Percentiles rank a stretch among this genome's conserved stretches.
Evolutionary conservation across 1,284 basidiomycete species (phyloP).

Genomic region (Sporisorium iseilematis-ciliati): DNA sequence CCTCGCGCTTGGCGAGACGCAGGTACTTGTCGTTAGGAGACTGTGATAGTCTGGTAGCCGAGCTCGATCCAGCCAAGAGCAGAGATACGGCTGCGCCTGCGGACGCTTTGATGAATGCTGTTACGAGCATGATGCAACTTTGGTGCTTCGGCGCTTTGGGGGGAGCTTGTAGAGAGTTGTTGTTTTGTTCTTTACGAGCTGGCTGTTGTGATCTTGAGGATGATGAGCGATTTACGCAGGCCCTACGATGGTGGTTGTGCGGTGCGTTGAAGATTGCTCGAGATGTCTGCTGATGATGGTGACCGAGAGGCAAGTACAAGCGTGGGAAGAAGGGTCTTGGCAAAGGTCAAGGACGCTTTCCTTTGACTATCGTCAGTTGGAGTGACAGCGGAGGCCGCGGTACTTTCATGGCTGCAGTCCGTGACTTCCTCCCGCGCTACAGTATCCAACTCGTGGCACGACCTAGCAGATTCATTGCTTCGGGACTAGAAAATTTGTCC

Average conservation of each 20-base stretch:
- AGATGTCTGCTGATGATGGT: background rate
- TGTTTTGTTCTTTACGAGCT: background rate
- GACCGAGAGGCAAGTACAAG: slow-evolving; percentile 1
- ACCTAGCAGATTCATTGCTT: too few species aligned
- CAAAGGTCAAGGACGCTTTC: background rate
- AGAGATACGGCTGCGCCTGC: slow-evolving; percentile 2
- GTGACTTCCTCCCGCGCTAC: too few species aligned
- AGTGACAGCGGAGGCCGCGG: background rate
- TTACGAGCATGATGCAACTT: slow-evolving; percentile 15
- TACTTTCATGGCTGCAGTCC: too few species aligned
- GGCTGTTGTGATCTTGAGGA: background rate
- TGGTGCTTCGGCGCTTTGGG: background rate
- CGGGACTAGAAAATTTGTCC: too few species aligned
- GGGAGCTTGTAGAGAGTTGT: background rate
- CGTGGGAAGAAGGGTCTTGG: background rate
- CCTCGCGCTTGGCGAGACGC: slow-evolving; percentile 7
- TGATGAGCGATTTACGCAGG: background rate
- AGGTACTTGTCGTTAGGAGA: slow-evolving; percentile 20
- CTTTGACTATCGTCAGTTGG: background rate
- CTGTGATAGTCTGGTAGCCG: slow-evolving; percentile 12
- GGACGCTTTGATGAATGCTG: slow-evolving; percentile 14
- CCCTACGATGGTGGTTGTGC: background rate
- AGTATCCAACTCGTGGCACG: too few species aligned
- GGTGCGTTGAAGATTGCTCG: background rate
- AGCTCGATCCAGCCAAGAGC: slow-evolving; percentile 9